Evolutionary conservation across 768 basidiomycete genomes (phyloP).

Genomic region (Leccinum truebloodii): DNA sequence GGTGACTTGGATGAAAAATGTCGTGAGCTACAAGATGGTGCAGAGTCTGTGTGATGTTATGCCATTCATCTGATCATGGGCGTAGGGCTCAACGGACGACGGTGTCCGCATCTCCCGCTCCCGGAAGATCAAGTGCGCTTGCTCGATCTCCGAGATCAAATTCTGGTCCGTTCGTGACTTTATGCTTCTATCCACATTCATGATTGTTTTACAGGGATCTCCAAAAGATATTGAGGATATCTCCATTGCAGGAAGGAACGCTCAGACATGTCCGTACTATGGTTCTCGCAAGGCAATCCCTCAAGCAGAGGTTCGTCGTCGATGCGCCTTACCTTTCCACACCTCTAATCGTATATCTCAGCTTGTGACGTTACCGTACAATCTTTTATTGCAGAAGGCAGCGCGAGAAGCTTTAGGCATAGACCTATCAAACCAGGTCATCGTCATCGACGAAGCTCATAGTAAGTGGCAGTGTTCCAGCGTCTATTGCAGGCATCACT

Average conservation of each 20-base stretch:
- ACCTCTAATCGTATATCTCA: slow-evolving; percentile 29
- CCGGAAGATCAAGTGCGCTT: slow-evolving; percentile 67
- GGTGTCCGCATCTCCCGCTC: slow-evolving; percentile 78
- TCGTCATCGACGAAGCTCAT: slow-evolving; percentile 96
- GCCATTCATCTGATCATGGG: slow-evolving; percentile 4
- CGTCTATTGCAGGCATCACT: slow-evolving; percentile 5
- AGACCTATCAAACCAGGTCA: slow-evolving; percentile 77
- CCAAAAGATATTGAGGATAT: slow-evolving; percentile 97
- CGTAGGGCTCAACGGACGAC: slow-evolving; percentile 60
- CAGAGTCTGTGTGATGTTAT: neutral
- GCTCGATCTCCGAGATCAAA: slow-evolving; percentile 84
- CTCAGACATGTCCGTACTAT: slow-evolving; percentile 89
- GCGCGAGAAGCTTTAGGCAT: slow-evolving; percentile 89
- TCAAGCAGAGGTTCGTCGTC: slow-evolving; percentile 74
- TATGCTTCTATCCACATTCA: neutral
- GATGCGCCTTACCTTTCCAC: neutral
- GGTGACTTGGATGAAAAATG: slow-evolving; percentile 87
- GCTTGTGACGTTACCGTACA: slow-evolving; percentile 94
- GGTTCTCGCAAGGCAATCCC: slow-evolving; percentile 85
- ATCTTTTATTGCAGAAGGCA: slow-evolving; percentile 78
- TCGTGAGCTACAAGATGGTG: slow-evolving; percentile 76
- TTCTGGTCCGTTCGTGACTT: slow-evolving; percentile 51
- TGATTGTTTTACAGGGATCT: slow-evolving; percentile 54
- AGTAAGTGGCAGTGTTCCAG: slow-evolving; percentile 53
- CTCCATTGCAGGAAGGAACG: slow-evolving; percentile 64